Percentiles rank a stretch among this genome's conserved stretches.
phyloP scores from a whole-genome alignment of 192 early-diverging fungal genomes.

The Dissophora ornata region DNA sequence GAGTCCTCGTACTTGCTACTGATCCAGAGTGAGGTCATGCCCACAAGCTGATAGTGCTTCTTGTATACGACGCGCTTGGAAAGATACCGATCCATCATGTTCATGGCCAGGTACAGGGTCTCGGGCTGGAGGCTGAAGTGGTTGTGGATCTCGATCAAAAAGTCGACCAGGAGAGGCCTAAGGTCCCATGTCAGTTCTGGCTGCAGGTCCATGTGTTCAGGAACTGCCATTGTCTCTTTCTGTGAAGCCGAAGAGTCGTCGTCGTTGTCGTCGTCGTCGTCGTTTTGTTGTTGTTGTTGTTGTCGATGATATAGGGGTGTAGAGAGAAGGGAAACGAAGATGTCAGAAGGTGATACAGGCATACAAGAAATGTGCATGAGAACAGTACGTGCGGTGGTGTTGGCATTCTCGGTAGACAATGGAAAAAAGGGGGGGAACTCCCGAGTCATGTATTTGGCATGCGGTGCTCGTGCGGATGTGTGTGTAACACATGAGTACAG shows the following conservation, averaged over 20 bases:
- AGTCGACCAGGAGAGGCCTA: constrained; percentile 52
- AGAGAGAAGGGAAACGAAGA: background rate
- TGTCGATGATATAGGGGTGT: background rate
- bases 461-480: too few relatives aligned
- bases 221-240: constrained; percentile 54
- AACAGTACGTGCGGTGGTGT: too few relatives aligned
- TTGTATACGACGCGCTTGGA: constrained; percentile 56
- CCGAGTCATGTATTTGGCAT: too few relatives aligned
- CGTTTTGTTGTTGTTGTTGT: too few relatives aligned
- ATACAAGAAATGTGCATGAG: too few relatives aligned
- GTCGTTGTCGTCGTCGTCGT: too few relatives aligned
- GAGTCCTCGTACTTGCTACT: constrained; percentile 55
- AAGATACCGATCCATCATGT: constrained; percentile 60
- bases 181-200: constrained; percentile 57
- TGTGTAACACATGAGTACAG: too few relatives aligned
- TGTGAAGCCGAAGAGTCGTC: constrained; percentile 4
- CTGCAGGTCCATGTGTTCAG: constrained; percentile 56
- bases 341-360: background rate
- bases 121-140: constrained; percentile 54
- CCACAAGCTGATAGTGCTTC: constrained; percentile 52
- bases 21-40: constrained; percentile 57
- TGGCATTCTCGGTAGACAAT: too few relatives aligned
- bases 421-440: too few relatives aligned
- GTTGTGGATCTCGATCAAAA: constrained; percentile 54
- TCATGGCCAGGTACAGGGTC: constrained; percentile 58